These are phyloP conservation scores for Dioscorea alata DNA, from an alignment of 106 monocot species.

Conservation along the genomic window DNA sequence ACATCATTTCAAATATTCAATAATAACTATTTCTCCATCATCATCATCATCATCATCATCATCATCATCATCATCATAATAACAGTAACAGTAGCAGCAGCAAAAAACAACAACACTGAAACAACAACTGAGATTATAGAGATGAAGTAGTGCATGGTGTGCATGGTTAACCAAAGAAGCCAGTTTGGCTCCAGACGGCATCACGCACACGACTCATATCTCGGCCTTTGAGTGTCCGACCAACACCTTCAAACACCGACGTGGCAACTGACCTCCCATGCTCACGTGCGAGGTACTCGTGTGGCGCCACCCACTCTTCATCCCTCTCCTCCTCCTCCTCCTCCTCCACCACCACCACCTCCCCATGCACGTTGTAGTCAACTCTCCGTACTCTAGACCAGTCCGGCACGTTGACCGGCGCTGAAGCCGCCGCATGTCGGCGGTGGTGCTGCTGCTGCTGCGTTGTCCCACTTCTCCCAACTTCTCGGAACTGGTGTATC, in stretches of 20 bases:
- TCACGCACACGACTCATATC: conserved; percentile 76
- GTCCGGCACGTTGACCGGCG: conserved; percentile 48
- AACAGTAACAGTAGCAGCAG: too few relatives aligned
- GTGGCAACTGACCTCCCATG: conserved; percentile 26
- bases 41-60: too few relatives aligned
- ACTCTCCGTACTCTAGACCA: conserved; percentile 26
- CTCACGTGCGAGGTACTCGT: conserved; percentile 59
- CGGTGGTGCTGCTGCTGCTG: neutral
- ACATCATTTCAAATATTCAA: neutral
- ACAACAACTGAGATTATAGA: neutral
- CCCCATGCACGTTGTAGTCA: conserved; percentile 13
- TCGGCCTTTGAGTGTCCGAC: conserved; percentile 75
- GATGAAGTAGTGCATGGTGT: neutral
- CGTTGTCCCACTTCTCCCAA: neutral
- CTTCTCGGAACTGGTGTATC: conserved; percentile 17
- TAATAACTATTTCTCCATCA: too few relatives aligned
- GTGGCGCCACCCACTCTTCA: conserved; percentile 64
- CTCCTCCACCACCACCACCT: neutral
- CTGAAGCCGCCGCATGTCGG: conserved; percentile 18
- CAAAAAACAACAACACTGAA: neutral
- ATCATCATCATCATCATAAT: too few relatives aligned
- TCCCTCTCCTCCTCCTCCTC: conserved; percentile 12
- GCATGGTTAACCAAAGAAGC: conserved; percentile 57
- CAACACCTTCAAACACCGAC: conserved; percentile 76
- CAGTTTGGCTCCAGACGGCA: conserved; percentile 83